Evolutionary conservation across 306 rosid genomes (phyloP), one percentile per base, ranked within the genome.

Genomic region (Geum urbanum): DNA sequence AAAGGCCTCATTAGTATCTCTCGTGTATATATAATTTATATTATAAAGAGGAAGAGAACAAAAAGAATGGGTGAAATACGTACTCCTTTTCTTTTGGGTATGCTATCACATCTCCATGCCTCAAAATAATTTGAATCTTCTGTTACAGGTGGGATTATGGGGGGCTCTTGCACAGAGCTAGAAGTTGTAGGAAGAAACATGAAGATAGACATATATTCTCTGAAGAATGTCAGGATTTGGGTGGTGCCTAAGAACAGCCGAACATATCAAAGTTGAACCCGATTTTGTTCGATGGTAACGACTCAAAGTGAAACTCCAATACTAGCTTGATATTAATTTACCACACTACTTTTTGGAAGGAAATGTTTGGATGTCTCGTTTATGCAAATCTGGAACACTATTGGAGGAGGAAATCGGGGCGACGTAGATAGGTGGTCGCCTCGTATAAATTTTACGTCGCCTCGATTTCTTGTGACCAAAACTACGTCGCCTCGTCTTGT

Each of bases 181-280:
- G 58, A 70, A 49, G 83, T 67, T 63, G 63, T 35, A 22, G 72
- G 69, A 81, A 83, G 77, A 79, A 78, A 80, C 81, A 81, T 77
- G 58, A 27, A 43, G 76, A 49, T 40, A 58, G n/a, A 67, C 76
- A 60, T 43, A 66, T 72, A 56, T 59, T 48, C 62, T 56, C 14
- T 7, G 60, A 44, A 61, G 79, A 72, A 63, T 75, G 72, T 72
- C 55, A 59, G 71, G 19, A 57, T 77, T 65, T 71, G 13, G 52
- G 54, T 57, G 70, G 49, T n/a, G 65, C 40, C 18, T 49, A 72
- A 22, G 32, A 59, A 47, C 64, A 65, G 56, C 41, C 45, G 66
- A 27, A 27, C 32, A 27, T 1, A 27, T 27, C 32, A 27, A 53
- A 74, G 37, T 54, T 27, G 44, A 41, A 51, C 54, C 55, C 65